A percentile compares a stretch with the other conserved stretches of the same genome.
These are phyloP conservation scores for Anthoceros angustus DNA, from an alignment of 225 moss, liverwort and hornwort species.

Conservation along the genomic window DNA sequence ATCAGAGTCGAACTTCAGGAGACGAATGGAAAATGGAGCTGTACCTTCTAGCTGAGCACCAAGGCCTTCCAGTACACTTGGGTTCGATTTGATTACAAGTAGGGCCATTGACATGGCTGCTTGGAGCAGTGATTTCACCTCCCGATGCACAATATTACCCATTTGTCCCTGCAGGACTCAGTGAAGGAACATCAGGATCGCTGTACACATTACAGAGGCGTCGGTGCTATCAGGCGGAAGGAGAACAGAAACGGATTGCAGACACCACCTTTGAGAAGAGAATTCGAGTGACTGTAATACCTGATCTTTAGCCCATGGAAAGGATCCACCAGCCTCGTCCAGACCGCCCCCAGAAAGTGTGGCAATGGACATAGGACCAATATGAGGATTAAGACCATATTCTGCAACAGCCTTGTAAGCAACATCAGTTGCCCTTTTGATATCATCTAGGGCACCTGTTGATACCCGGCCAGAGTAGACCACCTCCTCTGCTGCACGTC, in stretches of 20 bases:
- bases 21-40: neutral
- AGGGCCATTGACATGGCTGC: conserved; percentile 71
- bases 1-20: neutral
- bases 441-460: conserved; percentile 88
- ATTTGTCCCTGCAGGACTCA: conserved; percentile 55
- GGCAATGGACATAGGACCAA: conserved; percentile 72
- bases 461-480: conserved; percentile 87
- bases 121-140: conserved; percentile 65
- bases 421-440: conserved; percentile 86
- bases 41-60: conserved; percentile 87
- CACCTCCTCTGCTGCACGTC: conserved; percentile 91
- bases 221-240: neutral
- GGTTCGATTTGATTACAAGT: conserved; percentile 71
- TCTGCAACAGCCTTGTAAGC: conserved; percentile 91
- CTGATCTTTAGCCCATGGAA: conserved; percentile 89
- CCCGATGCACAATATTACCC: conserved; percentile 80
- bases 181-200: neutral
- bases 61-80: conserved; percentile 59
- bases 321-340: conserved; percentile 67
- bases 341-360: conserved; percentile 82
- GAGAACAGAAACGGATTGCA: neutral
- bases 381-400: conserved; percentile 66
- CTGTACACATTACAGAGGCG: neutral
- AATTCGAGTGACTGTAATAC: conserved; percentile 15
- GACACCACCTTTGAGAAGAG: neutral